Evolutionary conservation across 495 filamentous ascomycete species (phyloP).

Genomic region (Saxophila tyrrhenica): DNA sequence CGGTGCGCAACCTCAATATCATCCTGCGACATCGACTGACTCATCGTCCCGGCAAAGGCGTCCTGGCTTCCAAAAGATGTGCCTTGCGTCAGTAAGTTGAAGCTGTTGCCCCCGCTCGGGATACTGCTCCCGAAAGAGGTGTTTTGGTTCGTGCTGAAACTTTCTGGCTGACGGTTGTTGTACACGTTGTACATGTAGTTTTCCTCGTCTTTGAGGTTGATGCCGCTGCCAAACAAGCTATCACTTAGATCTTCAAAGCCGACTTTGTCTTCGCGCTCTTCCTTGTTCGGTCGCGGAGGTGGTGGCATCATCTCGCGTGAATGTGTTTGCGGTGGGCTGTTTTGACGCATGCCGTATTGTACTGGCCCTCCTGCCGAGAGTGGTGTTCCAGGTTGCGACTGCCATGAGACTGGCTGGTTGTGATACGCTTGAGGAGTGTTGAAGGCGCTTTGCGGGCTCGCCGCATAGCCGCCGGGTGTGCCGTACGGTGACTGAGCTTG

Average conservation of each 20-base stretch:
- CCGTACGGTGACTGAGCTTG: constrained; percentile 6
- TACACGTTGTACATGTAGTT: constrained; percentile 54
- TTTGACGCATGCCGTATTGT: constrained; percentile 1
- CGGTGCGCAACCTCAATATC: constrained; percentile 36
- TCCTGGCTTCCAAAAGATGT: constrained; percentile 15
- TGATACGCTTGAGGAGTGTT: constrained; percentile 11
- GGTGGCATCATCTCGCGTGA: constrained; percentile 69
- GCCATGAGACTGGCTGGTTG: constrained; percentile 2
- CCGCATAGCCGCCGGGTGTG: constrained; percentile 1
- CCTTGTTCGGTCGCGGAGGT: constrained; percentile 52
- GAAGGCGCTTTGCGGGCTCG: constrained; percentile 10
- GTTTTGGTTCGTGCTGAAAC: constrained; percentile 13
- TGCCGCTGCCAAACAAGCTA: constrained; percentile 64
- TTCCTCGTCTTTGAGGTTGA: constrained; percentile 76
- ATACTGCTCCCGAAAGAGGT: constrained; percentile 15
- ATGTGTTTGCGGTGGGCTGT: constrained; percentile 10
- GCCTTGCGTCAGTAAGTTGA: constrained; percentile 39
- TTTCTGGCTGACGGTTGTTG: constrained; percentile 28
- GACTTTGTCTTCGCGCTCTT: constrained; percentile 43
- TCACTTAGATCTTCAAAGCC: constrained; percentile 60
- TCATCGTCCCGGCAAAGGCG: constrained; percentile 17
- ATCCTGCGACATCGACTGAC: constrained; percentile 34
- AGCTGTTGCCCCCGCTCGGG: constrained; percentile 34
- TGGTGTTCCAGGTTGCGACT: background rate
- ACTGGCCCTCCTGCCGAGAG: background rate